Evolutionary conservation across 352 stramenopile genomes (phyloP), one percentile per base, ranked within the genome.

Genomic region (Phytophthora brassicae): DNA sequence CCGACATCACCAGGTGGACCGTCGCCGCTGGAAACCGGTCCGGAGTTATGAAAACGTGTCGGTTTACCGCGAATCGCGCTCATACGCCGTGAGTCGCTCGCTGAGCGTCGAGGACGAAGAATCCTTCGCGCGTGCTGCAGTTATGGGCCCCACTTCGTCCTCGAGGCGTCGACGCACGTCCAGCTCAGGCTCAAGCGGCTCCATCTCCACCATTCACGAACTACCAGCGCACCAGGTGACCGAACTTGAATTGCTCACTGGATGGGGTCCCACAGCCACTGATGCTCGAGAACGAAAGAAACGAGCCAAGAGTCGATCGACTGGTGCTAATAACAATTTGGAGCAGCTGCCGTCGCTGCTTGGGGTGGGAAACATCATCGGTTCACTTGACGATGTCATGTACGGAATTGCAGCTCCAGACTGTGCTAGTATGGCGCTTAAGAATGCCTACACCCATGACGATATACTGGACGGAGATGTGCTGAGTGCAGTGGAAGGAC

Each of bases 391-490:
- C 38, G 79, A 89, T 56, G 68, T 89, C 58, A 78, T 89, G 64
- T 80, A 89, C 47, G 72, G 76, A 24, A 52, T 83, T 1, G 76
- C 81, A 9, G 81, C 81, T 14, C 64, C 73, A 7, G 81, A 83
- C 51, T 77, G 72, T 50, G 76, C 77, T 17, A 74, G 74, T 46
- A 81, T 89, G 72, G 68, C 72, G n/a, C 68, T 88, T 35, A 81
- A 85, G 60, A 72, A 74, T 36, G 72, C 67, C 4, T 72, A 75
- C 29, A 66, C 63, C 3, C 65, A 78, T 23, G 60, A 76, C 20
- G 74, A 86, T 53, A 61, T 84, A n/a, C 52, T 85, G 46, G 79
- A 89, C 56, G 73, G 66, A 19, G 76, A 82, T 38, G 70, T 92
- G 41, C 63, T 92, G 43, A 69, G 64, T 59, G 70, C 78, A 33